These are phyloP conservation scores for Fusarium irregulare DNA, from an alignment of 2,329 filamentous ascomycete species.

Conservation along the genomic window DNA sequence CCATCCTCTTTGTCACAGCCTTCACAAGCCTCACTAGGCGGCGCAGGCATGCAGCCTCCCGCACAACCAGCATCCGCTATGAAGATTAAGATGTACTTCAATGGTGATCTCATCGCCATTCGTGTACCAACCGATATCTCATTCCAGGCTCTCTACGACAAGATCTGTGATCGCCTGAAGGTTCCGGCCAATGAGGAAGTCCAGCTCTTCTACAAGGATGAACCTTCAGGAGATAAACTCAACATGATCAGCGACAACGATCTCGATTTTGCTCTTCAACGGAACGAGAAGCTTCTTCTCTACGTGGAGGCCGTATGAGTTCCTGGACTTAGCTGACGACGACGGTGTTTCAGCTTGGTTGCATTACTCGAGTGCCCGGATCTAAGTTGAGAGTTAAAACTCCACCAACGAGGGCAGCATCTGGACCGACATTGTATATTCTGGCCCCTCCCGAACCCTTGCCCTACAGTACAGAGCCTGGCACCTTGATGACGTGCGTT, in stretches of 20 bases:
- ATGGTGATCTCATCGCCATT: slow-evolving; percentile 91
- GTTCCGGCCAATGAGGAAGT: slow-evolving; percentile 76
- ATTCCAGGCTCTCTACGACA: slow-evolving; percentile 82
- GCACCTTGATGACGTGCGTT: slow-evolving; percentile 17
- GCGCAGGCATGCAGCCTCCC: slow-evolving; percentile 55
- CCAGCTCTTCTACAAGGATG: slow-evolving; percentile 86
- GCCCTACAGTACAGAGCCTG: slow-evolving; percentile 15
- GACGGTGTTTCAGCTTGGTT: slow-evolving; percentile 39
- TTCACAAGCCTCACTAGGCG: slow-evolving; percentile 62
- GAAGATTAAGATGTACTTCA: slow-evolving; percentile 96
- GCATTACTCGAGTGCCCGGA: slow-evolving; percentile 21
- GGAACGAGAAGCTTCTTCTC: slow-evolving; percentile 88
- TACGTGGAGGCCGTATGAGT: slow-evolving; percentile 69
- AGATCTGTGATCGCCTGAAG: slow-evolving; percentile 86
- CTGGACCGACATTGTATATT: slow-evolving; percentile 12
- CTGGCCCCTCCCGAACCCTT: slow-evolving; percentile 15
- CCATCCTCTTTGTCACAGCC: slow-evolving; percentile 48
- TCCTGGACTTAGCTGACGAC: slow-evolving; percentile 16
- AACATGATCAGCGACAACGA: slow-evolving; percentile 83
- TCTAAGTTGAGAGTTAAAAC: slow-evolving; percentile 20
- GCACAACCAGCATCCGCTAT: slow-evolving; percentile 65
- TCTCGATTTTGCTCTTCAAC: slow-evolving; percentile 80
- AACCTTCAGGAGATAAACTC: slow-evolving; percentile 78
- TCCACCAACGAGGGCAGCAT: slow-evolving; percentile 15
- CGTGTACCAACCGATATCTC: slow-evolving; percentile 84